Evolutionary conservation across 2,329 filamentous ascomycete species (phyloP), one percentile per base, ranked within the genome.

Genomic region (Fusarium annulatum): DNA sequence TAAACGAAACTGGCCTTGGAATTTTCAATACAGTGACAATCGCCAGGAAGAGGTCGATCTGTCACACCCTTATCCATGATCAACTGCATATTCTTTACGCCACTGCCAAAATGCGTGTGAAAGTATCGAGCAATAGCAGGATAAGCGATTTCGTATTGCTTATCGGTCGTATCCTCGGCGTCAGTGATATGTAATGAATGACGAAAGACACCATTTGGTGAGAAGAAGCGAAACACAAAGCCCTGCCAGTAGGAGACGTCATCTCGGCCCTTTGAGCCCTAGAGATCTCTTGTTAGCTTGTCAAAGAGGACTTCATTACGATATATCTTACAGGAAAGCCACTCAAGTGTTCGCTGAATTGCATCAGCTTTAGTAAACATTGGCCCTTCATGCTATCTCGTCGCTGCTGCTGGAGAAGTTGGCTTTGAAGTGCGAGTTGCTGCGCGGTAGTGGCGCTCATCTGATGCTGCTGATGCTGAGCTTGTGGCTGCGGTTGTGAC

Each of bases 121-220:
- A 97, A 98, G 82, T 96, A 98, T 78, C 96, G 91, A 39, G 96
- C 90, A 51, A 99, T 86, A 2, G 93, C 93, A 7, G 95, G 90
- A 66, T 90, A 94, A 6, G 92, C 89, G 55, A 98, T 94, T 80
- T 98, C 95, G 78, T 95, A 98, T 77, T 93, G 90, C 84, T 97
- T 98, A 62, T 92, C 88, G 23, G 85, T 86, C 41, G 84, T 84
- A 51, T 90, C 87, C 49, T 91, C 89, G 64, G 88, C 86, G 26
- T 88, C 86, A 46, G 82, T 84, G 49, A 88, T 84, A 72, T 88
- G 88, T 21, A 97, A 85, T 7, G 91, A 89, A 76, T 96, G 90
- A 46, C 95, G 90, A 78, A 97, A 92, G 14, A 94, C 90, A 14
- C 94, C 95, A 34, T 88, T 89, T 1, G 88, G 87, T 0, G 94